phyloP scores from a whole-genome alignment of 768 basidiomycete species.

The Boletellus sp. region DNA sequence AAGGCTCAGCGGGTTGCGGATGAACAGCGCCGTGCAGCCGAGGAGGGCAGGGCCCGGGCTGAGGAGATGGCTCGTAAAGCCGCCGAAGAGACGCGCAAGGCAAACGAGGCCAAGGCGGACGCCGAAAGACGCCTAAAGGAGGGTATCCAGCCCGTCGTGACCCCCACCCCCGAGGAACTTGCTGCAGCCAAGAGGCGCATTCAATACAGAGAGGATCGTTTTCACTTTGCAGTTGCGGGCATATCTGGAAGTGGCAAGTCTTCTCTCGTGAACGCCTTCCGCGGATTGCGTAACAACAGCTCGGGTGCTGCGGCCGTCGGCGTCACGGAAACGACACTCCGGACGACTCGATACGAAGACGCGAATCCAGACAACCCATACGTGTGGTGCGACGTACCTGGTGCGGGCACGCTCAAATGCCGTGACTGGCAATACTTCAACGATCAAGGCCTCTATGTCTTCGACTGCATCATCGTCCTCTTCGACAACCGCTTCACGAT shows the following conservation, averaged over 20 bases:
- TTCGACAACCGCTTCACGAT: conserved; percentile 33
- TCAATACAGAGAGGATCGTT: conserved; percentile 23
- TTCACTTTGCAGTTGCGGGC: conserved; percentile 34
- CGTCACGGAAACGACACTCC: conserved; percentile 29
- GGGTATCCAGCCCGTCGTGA: conserved; percentile 26
- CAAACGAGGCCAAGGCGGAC: conserved; percentile 9
- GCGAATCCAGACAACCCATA: conserved; percentile 15
- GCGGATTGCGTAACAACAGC: conserved; percentile 24
- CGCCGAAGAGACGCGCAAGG: conserved; percentile 9
- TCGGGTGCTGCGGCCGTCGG: conserved; percentile 26
- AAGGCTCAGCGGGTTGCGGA: conserved; percentile 7
- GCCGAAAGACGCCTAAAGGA: conserved; percentile 19
- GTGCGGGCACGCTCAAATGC: conserved; percentile 32
- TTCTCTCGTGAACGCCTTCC: conserved; percentile 34
- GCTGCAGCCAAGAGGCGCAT: conserved; percentile 10
- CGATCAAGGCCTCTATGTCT: conserved; percentile 33
- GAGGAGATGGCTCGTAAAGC: conserved; percentile 10
- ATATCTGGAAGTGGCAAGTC: conserved; percentile 36
- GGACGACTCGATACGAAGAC: conserved; percentile 26
- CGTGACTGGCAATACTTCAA: conserved; percentile 38
- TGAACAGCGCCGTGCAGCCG: conserved; percentile 9
- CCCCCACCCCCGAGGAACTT: conserved; percentile 20
- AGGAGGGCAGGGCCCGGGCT: conserved; percentile 3
- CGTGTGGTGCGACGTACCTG: conserved; percentile 37
- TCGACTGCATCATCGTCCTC: conserved; percentile 34